phyloP scores from a whole-genome alignment of 306 rosid genomes.

The Fragaria ananassa region DNA sequence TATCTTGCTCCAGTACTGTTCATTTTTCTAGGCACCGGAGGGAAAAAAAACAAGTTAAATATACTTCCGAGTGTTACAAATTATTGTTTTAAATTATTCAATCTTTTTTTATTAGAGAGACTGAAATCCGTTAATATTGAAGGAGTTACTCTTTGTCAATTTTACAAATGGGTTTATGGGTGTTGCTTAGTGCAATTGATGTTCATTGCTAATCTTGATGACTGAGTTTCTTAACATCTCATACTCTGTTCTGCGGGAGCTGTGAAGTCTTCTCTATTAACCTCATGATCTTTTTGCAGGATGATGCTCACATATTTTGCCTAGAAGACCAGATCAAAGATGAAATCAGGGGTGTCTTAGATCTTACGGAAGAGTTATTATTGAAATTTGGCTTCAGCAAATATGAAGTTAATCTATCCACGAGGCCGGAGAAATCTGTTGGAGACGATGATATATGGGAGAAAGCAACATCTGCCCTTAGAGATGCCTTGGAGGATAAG shows the following conservation, averaged over 20 bases:
- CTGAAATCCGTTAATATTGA: background rate
- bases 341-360: slow-evolving; percentile 92
- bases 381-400: slow-evolving; percentile 85
- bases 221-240: background rate
- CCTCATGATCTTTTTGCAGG: slow-evolving; percentile 52
- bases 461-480: slow-evolving; percentile 81
- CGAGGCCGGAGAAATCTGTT: slow-evolving; percentile 85
- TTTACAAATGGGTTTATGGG: background rate
- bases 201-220: background rate
- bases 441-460: slow-evolving; percentile 89
- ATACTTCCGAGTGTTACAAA: background rate
- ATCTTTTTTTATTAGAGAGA: background rate
- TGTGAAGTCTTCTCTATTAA: slow-evolving; percentile 22
- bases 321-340: slow-evolving; percentile 86
- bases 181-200: background rate
- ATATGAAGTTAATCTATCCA: slow-evolving; percentile 90
- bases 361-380: slow-evolving; percentile 79
- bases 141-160: background rate
- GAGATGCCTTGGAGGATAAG: slow-evolving; percentile 85
- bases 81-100: background rate
- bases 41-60: background rate
- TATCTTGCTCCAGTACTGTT: slow-evolving; percentile 7
- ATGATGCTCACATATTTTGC: slow-evolving; percentile 97
- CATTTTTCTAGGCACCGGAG: background rate
- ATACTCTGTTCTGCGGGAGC: background rate